Evolutionary conservation across 352 stramenopile genomes (phyloP).

Genomic region (Salisapilia sapeloensis): DNA sequence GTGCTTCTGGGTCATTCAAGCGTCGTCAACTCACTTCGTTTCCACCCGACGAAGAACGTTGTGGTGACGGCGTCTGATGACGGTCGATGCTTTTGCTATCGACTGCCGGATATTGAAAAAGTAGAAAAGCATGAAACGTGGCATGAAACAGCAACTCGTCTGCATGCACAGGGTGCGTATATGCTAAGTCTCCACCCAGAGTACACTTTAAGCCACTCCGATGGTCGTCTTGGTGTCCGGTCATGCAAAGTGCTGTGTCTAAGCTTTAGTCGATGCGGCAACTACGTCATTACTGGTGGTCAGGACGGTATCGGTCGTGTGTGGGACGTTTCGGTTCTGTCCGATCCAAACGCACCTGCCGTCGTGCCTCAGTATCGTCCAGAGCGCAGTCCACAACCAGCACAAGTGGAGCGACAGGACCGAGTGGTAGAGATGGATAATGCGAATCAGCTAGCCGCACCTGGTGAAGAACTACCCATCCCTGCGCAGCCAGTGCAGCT

Average conservation of each 20-base stretch:
- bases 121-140: constrained; percentile 42
- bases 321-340: constrained; percentile 40
- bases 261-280: constrained; percentile 38
- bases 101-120: constrained; percentile 50
- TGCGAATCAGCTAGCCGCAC: no score
- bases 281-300: constrained; percentile 79
- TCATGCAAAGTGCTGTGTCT: constrained; percentile 24
- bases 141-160: constrained; percentile 57
- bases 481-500: no score
- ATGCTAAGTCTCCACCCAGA: constrained; percentile 65
- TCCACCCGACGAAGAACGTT: constrained; percentile 75
- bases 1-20: constrained; percentile 78
- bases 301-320: constrained; percentile 78
- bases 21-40: constrained; percentile 74
- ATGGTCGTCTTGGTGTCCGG: constrained; percentile 6
- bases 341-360: constrained; percentile 3
- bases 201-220: constrained; percentile 49
- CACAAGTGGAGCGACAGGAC: no score
- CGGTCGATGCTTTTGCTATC: constrained; percentile 82
- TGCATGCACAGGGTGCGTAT: constrained; percentile 55
- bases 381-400: no score
- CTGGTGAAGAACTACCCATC: no score
- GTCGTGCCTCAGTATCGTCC: constrained; percentile 1
- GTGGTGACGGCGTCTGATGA: constrained; percentile 88
- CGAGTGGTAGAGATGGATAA: no score